Evolutionary conservation across 257 asterid species (phyloP).

Genomic region (Primulina eburnea): DNA sequence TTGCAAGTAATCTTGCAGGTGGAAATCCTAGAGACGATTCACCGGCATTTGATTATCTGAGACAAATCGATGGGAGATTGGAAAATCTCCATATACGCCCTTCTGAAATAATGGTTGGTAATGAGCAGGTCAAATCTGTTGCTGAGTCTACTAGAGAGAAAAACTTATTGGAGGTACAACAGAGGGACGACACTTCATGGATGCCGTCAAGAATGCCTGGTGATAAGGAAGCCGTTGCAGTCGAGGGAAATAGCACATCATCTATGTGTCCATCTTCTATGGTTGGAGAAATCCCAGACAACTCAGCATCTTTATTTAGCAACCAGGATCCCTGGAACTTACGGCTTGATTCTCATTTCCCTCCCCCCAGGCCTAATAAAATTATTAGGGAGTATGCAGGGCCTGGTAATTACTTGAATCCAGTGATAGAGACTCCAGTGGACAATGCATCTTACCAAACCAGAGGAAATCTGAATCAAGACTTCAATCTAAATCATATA

Average conservation of each 20-base stretch:
- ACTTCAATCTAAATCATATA: conserved; percentile 39
- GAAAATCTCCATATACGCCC: conserved; percentile 61
- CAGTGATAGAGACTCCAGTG: conserved; percentile 32
- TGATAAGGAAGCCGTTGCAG: conserved; percentile 37
- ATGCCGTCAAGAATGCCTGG: conserved; percentile 42
- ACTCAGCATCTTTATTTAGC: conserved; percentile 58
- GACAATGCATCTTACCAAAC: conserved; percentile 44
- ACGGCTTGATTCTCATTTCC: conserved; percentile 57
- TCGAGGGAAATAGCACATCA: conserved; percentile 34
- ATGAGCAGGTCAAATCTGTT: conserved; percentile 37
- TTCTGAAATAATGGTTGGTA: conserved; percentile 40
- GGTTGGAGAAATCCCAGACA: conserved; percentile 48
- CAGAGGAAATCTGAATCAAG: conserved; percentile 41
- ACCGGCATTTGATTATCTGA: conserved; percentile 47
- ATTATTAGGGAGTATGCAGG: conserved; percentile 58
- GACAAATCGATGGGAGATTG: conserved; percentile 65
- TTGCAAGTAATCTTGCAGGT: conserved; percentile 39
- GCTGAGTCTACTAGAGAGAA: conserved; percentile 36
- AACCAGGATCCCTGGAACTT: conserved; percentile 86
- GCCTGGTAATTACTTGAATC: conserved; percentile 33
- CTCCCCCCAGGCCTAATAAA: conserved; percentile 79
- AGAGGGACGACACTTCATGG: conserved; percentile 41
- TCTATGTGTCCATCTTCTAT: conserved; percentile 41
- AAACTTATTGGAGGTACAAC: conserved; percentile 32
- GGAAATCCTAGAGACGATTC: conserved; percentile 51